Conservation (phyloP, 768 basidiomycete genomes). For the Suillus fuscotomentosus region DNA sequence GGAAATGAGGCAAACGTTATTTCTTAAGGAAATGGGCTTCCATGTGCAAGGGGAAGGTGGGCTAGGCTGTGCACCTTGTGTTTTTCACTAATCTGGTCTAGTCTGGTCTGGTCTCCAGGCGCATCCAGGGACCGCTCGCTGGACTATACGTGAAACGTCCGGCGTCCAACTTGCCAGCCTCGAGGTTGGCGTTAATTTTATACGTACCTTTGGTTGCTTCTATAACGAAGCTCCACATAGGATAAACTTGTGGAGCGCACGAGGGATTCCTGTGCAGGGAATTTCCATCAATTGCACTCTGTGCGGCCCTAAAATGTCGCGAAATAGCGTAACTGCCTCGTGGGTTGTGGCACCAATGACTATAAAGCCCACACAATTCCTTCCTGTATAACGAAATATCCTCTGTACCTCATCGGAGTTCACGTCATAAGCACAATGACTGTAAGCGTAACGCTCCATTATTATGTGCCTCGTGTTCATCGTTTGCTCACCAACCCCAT, state of each 20-base stretch:
- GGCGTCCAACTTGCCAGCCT: constrained; percentile 1
- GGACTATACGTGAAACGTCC: constrained; percentile 1
- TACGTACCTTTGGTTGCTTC: neutral
- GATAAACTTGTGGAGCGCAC: neutral
- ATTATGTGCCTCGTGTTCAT: neutral
- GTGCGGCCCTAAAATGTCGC: constrained; percentile 3
- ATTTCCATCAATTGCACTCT: constrained; percentile 3
- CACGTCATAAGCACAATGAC: neutral
- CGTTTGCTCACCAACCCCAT: neutral
- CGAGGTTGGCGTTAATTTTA: constrained; percentile 1
- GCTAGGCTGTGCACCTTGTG: constrained; percentile 1
- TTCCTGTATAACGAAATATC: neutral
- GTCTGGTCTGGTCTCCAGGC: neutral
- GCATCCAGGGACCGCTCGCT: constrained; percentile 1
- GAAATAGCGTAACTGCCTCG: neutral
- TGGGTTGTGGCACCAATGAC: neutral
- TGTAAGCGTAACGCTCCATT: neutral
- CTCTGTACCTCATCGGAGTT: neutral
- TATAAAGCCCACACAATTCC: neutral
- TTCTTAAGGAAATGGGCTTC: constrained; percentile 1
- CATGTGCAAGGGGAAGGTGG: neutral
- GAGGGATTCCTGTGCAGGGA: constrained; percentile 4
- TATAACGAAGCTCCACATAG: neutral
- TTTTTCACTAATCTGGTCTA: neutral
- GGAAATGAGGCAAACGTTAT: constrained; percentile 2